Base-by-base conservation (phyloP, 73 alveolate genomes). In the Paramecium biaurelia region DNA sequence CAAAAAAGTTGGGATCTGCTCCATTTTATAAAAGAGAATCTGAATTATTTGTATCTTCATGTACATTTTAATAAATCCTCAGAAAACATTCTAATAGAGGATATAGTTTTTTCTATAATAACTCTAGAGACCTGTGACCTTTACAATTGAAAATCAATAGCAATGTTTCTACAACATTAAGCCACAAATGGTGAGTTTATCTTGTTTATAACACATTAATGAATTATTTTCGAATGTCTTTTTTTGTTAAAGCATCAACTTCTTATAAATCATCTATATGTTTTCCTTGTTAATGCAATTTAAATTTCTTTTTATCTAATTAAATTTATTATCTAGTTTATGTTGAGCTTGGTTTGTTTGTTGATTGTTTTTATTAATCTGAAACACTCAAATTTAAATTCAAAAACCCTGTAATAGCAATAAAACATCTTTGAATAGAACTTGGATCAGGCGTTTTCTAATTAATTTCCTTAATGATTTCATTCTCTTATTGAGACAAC, bases 101-200 rank as follows among this genome's bases (percentile, higher is more conserved):
- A 7, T 79, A 24, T 37, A 79, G 57, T 79, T 79, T 79, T 34
- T 45, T 38, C 23, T 79, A 34, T 45, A 79, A 47, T 24, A 79
- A 43, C 7, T 79, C 72, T 23, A 79, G 12, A 2, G 90, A 79
- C 20, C 90, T 79, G 12, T 30, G 32, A 18, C 63, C 42, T 43
- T 63, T 79, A 45, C 47, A 79, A 47, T 45, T 79, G 18, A 79
- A 79, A 20, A 45, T 47, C 7, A 79, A 63, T 43, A 79, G 43
- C 32, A 79, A 45, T 10, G 90, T 79, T 79, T 79, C 90, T 7
- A 79, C 90, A 18, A 79, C 90, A 45, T 79, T 79, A 10, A 79
- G 28, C 90, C 90, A 79, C 47, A 79, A 47, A 45, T 79, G 90
- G 47, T 41, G 74, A 20, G 90, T 79, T 23, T 79, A 45, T 79